A percentile compares a stretch with the other conserved stretches of the same genome.
Conservation (phyloP, 768 basidiomycete species). For the Termitomyces sp. region DNA sequence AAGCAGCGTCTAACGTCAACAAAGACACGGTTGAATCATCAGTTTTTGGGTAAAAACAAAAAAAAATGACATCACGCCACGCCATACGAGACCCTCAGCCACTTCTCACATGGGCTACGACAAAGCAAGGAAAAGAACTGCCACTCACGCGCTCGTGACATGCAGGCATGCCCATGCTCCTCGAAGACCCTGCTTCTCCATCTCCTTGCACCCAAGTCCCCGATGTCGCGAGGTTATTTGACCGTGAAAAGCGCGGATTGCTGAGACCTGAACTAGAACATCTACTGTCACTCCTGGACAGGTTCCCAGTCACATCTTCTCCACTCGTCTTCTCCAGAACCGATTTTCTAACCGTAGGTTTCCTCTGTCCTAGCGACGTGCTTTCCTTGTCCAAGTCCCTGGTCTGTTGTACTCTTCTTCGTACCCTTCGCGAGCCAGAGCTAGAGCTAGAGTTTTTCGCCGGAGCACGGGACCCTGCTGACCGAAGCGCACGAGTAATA, state of each 20-base stretch:
- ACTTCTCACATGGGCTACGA: conserved; percentile 9
- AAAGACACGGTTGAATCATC: conserved; percentile 1
- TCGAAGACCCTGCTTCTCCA: conserved; percentile 2
- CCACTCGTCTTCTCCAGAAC: not conserved
- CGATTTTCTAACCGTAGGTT: not conserved
- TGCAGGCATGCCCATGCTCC: not conserved
- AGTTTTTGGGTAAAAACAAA: not conserved
- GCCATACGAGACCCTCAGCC: not conserved
- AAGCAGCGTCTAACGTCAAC: conserved; percentile 8
- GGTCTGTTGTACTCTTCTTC: not conserved
- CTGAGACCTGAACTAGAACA: conserved; percentile 2
- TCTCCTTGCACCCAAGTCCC: conserved; percentile 2
- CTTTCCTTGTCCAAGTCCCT: not conserved
- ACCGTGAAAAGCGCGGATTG: conserved; percentile 2
- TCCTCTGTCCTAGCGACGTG: conserved; percentile 3
- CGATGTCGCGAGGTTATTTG: conserved; percentile 1
- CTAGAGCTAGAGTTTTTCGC: conserved; percentile 9
- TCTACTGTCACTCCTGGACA: conserved; percentile 1
- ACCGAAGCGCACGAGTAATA: not conserved
- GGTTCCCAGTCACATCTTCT: not conserved
- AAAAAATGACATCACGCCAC: conserved; percentile 7
- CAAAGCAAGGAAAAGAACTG: conserved; percentile 1
- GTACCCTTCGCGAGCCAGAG: not conserved
- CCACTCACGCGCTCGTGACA: conserved; percentile 13
- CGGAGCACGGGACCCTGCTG: not conserved